Evolutionary conservation across 106 monocot genomes (phyloP).

Genomic region (Apostasia ramifera): DNA sequence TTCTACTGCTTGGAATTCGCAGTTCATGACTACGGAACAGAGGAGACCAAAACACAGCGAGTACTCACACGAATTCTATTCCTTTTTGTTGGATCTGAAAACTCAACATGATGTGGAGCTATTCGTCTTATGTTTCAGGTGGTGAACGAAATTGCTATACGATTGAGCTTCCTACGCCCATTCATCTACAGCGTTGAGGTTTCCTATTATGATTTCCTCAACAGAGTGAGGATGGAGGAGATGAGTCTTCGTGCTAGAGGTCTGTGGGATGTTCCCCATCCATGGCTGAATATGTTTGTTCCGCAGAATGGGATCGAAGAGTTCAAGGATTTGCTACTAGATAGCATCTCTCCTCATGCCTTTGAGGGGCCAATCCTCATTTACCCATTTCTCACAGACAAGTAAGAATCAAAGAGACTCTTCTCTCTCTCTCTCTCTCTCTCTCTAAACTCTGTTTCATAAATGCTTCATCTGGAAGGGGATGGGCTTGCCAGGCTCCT

Average conservation of each 20-base stretch:
- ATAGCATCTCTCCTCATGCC: conserved; percentile 30
- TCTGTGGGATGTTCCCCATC: conserved; percentile 86
- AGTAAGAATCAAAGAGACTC: conserved; percentile 28
- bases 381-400: conserved; percentile 73
- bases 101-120: too few species aligned
- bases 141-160: conserved; percentile 20
- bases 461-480: not conserved
- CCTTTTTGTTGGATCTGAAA: too few species aligned
- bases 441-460: not conserved
- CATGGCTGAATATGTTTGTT: conserved; percentile 85
- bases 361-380: conserved; percentile 65
- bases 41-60: conserved; percentile 7
- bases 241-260: conserved; percentile 34
- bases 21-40: conserved; percentile 24
- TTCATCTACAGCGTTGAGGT: conserved; percentile 37
- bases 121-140: conserved; percentile 11
- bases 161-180: conserved; percentile 31
- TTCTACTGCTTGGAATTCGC: conserved; percentile 67
- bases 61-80: conserved; percentile 1
- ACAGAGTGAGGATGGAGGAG: conserved; percentile 71
- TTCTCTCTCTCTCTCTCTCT: too few species aligned
- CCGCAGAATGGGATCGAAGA: conserved; percentile 37
- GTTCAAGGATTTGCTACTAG: conserved; percentile 66
- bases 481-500: not conserved
- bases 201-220: conserved; percentile 75